Evolutionary conservation across 306 rosid species (phyloP).

Genomic region (Acacia confusa): DNA sequence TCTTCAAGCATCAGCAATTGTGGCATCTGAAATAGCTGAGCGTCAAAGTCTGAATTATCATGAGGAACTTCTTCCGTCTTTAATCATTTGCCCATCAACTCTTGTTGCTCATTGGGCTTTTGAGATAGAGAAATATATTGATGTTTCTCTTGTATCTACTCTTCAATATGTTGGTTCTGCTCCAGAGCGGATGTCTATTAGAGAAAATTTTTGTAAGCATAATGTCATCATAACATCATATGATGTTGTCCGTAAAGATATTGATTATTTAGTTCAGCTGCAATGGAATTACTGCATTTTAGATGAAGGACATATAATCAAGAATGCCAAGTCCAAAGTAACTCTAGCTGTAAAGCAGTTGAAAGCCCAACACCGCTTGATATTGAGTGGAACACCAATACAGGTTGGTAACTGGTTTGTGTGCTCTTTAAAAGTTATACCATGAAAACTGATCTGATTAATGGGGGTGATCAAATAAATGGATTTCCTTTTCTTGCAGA

Average conservation of each 20-base stretch:
- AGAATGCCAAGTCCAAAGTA: constrained; percentile 92
- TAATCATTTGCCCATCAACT: constrained; percentile 95
- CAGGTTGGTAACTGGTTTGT: constrained; percentile 63
- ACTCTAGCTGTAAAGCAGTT: constrained; percentile 88
- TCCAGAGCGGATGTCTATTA: constrained; percentile 66
- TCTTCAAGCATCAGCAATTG: constrained; percentile 93
- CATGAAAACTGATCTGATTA: constrained; percentile 30
- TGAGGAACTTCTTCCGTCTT: constrained; percentile 63
- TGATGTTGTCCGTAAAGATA: constrained; percentile 92
- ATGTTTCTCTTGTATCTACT: constrained; percentile 69
- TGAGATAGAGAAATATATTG: constrained; percentile 94
- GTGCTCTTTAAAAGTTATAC: constrained; percentile 11
- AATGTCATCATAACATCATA: constrained; percentile 89
- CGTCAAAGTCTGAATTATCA: constrained; percentile 40
- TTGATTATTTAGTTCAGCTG: constrained; percentile 71
- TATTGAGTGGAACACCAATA: constrained; percentile 97
- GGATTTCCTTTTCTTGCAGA: constrained; percentile 57
- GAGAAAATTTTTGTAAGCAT: constrained; percentile 72
- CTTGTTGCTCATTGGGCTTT: constrained; percentile 98
- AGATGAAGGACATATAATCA: constrained; percentile 96
- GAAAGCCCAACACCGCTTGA: constrained; percentile 91
- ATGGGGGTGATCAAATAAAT: constrained; percentile 31
- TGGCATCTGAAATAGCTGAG: constrained; percentile 90
- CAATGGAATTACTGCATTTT: constrained; percentile 88
- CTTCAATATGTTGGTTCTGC: constrained; percentile 95